These are phyloP conservation scores for Cichorium intybus DNA, from an alignment of 140 eudicot genomes.

Conservation along the genomic window DNA sequence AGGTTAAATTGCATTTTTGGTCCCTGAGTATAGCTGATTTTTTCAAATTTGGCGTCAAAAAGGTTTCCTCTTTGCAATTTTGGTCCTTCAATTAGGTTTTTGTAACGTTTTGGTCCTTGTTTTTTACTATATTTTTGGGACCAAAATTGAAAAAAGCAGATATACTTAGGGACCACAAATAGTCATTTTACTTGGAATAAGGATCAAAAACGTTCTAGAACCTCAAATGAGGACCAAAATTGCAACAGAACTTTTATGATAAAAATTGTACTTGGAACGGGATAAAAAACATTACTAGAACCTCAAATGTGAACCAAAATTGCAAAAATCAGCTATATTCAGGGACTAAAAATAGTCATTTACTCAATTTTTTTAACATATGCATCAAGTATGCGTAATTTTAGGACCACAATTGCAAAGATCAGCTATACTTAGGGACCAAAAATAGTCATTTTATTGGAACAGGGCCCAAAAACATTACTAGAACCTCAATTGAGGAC, in stretches of 20 bases:
- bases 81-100: neutral
- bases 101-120: too few species aligned
- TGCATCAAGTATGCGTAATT: too few species aligned
- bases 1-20: neutral
- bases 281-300: too few species aligned
- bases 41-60: neutral
- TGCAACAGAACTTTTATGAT: too few species aligned
- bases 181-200: neutral
- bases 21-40: neutral
- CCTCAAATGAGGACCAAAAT: neutral
- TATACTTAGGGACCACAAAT: neutral
- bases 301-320: neutral
- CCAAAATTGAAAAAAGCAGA: neutral
- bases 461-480: too few species aligned
- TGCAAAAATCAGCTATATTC: neutral
- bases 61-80: neutral
- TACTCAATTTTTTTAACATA: too few species aligned
- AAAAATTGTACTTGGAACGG: too few species aligned
- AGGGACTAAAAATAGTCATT: neutral
- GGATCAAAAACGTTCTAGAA: neutral
- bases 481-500: too few species aligned
- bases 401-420: too few species aligned
- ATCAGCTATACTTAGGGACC: too few species aligned
- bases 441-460: too few species aligned
- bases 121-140: neutral